Conservation (phyloP, 345 rosid genomes). For the Arabidopsis suecica region DNA sequence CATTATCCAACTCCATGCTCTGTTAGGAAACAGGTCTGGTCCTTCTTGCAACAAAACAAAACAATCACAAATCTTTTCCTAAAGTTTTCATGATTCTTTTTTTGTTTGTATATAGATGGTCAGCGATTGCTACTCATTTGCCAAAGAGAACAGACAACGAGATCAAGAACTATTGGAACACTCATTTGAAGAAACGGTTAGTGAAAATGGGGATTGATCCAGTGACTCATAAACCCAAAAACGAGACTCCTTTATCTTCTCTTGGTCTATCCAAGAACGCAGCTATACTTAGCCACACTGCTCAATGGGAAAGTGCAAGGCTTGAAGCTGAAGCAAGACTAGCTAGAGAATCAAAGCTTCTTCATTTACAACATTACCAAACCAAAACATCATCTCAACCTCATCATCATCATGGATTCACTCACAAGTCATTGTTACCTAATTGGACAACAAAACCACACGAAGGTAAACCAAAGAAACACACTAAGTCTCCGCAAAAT, state of each 20-base stretch:
- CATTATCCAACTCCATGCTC: slow-evolving; percentile 48
- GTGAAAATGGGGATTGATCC: slow-evolving; percentile 86
- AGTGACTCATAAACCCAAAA: slow-evolving; percentile 76
- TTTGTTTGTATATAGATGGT: slow-evolving; percentile 56
- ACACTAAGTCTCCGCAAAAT: not conserved
- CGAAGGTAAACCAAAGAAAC: slow-evolving; percentile 30
- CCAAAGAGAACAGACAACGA: slow-evolving; percentile 83
- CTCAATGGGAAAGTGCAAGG: slow-evolving; percentile 95
- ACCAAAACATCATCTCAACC: slow-evolving; percentile 37
- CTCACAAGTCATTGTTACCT: slow-evolving; percentile 27
- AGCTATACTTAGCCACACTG: slow-evolving; percentile 84
- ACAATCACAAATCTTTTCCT: slow-evolving; percentile 11
- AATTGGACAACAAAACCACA: slow-evolving; percentile 38
- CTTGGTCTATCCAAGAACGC: slow-evolving; percentile 67
- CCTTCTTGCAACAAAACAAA: not conserved
- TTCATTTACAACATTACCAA: slow-evolving; percentile 51
- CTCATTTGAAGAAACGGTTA: slow-evolving; percentile 70
- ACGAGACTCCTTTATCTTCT: slow-evolving; percentile 55
- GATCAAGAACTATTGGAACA: slow-evolving; percentile 84
- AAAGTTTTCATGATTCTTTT: slow-evolving; percentile 17
- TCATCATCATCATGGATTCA: slow-evolving; percentile 35
- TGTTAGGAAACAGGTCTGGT: slow-evolving; percentile 40
- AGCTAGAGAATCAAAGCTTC: slow-evolving; percentile 80
- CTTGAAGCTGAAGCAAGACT: slow-evolving; percentile 91
- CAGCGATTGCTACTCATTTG: slow-evolving; percentile 79